phyloP scores from a whole-genome alignment of 2,329 filamentous ascomycete species.

The Alternaria postmessia region DNA sequence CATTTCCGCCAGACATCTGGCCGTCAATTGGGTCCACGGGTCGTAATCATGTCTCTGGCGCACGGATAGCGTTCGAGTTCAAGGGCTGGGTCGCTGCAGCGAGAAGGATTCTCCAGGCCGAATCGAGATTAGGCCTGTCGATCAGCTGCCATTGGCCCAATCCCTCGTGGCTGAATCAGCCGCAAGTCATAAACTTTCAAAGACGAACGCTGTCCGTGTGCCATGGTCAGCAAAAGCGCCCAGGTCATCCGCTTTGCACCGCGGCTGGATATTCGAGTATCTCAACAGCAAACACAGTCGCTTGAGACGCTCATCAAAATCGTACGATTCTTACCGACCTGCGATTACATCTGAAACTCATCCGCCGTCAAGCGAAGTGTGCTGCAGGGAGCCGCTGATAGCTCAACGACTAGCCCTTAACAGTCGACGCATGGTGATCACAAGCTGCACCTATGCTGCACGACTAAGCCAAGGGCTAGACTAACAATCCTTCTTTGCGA shows the following conservation, averaged over 20 bases:
- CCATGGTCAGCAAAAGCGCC: constrained; percentile 7
- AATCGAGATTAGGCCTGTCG: constrained; percentile 16
- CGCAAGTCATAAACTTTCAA: neutral
- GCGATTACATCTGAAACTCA: constrained; percentile 16
- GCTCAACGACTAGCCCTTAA: constrained; percentile 7
- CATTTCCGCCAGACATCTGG: constrained; percentile 1
- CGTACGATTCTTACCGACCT: constrained; percentile 14
- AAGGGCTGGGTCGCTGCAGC: constrained; percentile 5
- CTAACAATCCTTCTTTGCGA: neutral
- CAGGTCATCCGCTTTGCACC: constrained; percentile 12
- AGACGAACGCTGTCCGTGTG: neutral
- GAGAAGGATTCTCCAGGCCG: constrained; percentile 22
- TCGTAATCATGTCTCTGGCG: constrained; percentile 4
- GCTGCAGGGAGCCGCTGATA: constrained; percentile 22
- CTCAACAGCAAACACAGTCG: constrained; percentile 5
- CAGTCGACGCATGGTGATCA: neutral
- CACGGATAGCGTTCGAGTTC: constrained; percentile 13
- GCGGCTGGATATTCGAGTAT: constrained; percentile 6
- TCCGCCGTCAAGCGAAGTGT: constrained; percentile 13
- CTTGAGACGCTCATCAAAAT: constrained; percentile 9
- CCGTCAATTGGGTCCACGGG: neutral
- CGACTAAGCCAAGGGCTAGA: constrained; percentile 2
- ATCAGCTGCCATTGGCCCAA: constrained; percentile 18
- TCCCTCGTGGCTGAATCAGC: constrained; percentile 7
- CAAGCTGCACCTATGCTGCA: constrained; percentile 18